Evolutionary conservation across 2,329 filamentous ascomycete genomes (phyloP), one percentile per base, ranked within the genome.

Genomic region (Penicillium sp.): DNA sequence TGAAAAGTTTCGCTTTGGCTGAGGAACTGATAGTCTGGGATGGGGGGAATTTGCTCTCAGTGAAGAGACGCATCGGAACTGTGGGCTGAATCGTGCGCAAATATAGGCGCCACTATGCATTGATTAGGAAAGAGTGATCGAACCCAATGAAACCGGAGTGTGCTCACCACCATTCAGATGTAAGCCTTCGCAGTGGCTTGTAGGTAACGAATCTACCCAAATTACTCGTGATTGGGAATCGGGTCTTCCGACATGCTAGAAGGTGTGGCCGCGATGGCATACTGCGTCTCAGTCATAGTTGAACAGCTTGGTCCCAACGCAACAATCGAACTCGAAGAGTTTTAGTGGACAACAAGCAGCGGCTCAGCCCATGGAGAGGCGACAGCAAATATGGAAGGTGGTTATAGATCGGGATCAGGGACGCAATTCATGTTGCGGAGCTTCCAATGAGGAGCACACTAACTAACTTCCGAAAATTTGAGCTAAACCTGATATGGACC

Each of bases 211-310:
- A 28, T 12, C 22, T 33, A 33, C 29, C 18, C n/a, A 31, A 12
- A 14, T 41, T 14, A 25, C 31, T 52, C 14, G 41, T 31, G 22
- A 39, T 49, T 28, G 35, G 54, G 37, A 51, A 35, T 36, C 42
- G 46, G 47, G 51, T 39, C 49, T 49, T 62, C 48, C 57, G 52
- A 47, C 56, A 52, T 49, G 59, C 54, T 52, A 50, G 41, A 49
- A 58, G 37, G 39, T 39, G 54, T 39, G 39, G 49, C 56, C 59
- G 49, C 29, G 44, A 50, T 45, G 49, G 58, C 61, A 64, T 64
- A 16, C 44, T 63, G 55, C 42, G 34, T 46, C 38, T 39, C 51
- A 49, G 53, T 51, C 58, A 62, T 63, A 53, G 36, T 59, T 58
- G 39, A 28, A 37, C 40, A 35, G 35, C 22, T 16, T 40, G 11